Percentiles rank a stretch among this genome's conserved stretches.
These are phyloP conservation scores for Haematococcus sp. DNA, from an alignment of 139 green algal species.

Conservation along the genomic window DNA sequence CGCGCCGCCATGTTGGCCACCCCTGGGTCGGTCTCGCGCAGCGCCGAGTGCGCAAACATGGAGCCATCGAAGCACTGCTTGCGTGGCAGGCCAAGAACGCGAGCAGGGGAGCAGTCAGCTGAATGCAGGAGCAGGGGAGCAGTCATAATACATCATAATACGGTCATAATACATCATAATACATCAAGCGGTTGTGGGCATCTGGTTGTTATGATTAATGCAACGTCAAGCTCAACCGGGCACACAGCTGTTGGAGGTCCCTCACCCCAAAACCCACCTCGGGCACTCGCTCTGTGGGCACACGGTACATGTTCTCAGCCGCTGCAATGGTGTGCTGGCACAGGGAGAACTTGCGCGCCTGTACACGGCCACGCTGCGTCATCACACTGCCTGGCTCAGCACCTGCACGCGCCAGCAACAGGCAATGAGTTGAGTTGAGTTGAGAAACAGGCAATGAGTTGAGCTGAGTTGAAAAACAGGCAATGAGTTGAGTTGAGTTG, in stretches of 20 bases:
- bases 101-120: neutral
- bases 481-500: neutral
- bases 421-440: neutral
- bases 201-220: too few relatives aligned
- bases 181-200: too few relatives aligned
- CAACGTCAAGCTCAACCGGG: too few relatives aligned
- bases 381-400: neutral
- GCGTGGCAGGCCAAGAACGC: neutral
- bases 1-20: neutral
- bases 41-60: neutral
- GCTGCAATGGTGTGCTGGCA: neutral
- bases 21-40: neutral
- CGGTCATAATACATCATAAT: too few relatives aligned
- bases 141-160: too few relatives aligned
- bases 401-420: neutral
- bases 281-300: neutral
- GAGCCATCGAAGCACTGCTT: slow-evolving; percentile 5
- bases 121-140: neutral
- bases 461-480: neutral
- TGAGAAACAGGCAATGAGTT: neutral
- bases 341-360: slow-evolving; percentile 10
- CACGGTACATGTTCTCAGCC: neutral
- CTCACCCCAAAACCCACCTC: too few relatives aligned
- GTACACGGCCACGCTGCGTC: neutral
- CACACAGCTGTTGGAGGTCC: too few relatives aligned